These are phyloP conservation scores for Kwoniella europaea DNA, from an alignment of 768 basidiomycete genomes.

Conservation along the genomic window DNA sequence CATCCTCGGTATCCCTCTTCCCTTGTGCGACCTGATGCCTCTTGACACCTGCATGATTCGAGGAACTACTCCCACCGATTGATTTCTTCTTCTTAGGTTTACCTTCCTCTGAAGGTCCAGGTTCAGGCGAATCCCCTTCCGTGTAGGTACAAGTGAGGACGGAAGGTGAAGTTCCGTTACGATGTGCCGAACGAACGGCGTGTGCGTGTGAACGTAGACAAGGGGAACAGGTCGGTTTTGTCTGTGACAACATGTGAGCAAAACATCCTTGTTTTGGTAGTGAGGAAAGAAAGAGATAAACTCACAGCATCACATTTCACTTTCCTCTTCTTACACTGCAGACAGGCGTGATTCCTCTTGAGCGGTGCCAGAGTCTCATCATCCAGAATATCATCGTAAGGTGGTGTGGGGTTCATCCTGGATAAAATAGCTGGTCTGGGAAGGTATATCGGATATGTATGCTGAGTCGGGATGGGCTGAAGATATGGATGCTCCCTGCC, in stretches of 20 bases:
- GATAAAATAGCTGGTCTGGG: not conserved
- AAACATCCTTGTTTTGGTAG: constrained; percentile 3
- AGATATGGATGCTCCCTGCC: not conserved
- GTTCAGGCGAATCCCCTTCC: constrained; percentile 27
- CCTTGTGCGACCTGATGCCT: constrained; percentile 23
- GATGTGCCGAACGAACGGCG: constrained; percentile 44
- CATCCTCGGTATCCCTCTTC: constrained; percentile 28
- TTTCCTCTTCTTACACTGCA: constrained; percentile 56
- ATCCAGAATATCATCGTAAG: constrained; percentile 28
- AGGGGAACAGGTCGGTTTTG: constrained; percentile 38
- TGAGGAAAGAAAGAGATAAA: constrained; percentile 6
- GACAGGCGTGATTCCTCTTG: constrained; percentile 55
- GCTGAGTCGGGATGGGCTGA: not conserved
- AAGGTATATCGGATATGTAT: not conserved
- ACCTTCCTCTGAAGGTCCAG: constrained; percentile 4
- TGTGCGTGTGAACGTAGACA: constrained; percentile 53
- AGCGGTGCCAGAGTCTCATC: constrained; percentile 37
- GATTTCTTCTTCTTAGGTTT: constrained; percentile 16
- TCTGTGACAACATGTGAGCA: constrained; percentile 14
- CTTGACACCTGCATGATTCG: constrained; percentile 11
- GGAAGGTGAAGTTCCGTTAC: constrained; percentile 37
- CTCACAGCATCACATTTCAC: constrained; percentile 56
- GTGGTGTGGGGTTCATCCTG: constrained; percentile 22
- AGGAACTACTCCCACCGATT: constrained; percentile 8
- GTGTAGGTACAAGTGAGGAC: constrained; percentile 44